These are phyloP conservation scores for Kalmusia sp. DNA, from an alignment of 2,329 filamentous ascomycete species.

Conservation along the genomic window DNA sequence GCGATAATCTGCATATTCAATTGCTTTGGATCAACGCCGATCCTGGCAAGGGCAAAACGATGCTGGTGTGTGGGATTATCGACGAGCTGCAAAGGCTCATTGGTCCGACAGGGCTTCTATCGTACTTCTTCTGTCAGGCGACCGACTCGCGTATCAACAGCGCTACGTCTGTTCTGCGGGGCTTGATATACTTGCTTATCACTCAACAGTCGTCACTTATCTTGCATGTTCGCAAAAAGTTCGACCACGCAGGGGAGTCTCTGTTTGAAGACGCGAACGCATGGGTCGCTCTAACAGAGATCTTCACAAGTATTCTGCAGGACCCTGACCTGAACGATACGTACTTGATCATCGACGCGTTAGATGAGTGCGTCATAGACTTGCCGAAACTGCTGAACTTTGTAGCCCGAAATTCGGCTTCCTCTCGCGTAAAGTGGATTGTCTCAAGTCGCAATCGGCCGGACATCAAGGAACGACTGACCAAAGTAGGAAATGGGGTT, in stretches of 20 bases:
- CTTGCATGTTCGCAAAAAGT: neutral
- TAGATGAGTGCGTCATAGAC: neutral
- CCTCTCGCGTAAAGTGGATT: neutral
- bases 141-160: too few relatives aligned
- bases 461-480: neutral
- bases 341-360: neutral
- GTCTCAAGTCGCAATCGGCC: neutral
- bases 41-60: neutral
- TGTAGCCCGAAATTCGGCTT: neutral
- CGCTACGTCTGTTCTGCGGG: too few relatives aligned
- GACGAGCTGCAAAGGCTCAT: neutral
- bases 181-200: neutral
- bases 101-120: neutral
- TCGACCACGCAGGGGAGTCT: neutral
- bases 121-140: slow-evolving; percentile 2
- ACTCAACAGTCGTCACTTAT: neutral
- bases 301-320: neutral
- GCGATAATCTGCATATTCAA: neutral
- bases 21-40: neutral
- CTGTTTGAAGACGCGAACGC: neutral
- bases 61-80: neutral
- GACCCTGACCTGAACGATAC: neutral
- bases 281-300: neutral
- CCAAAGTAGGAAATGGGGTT: neutral
- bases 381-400: neutral